These are phyloP conservation scores for Phytopythium kandeliae DNA, from an alignment of 352 stramenopile species.

Conservation along the genomic window DNA sequence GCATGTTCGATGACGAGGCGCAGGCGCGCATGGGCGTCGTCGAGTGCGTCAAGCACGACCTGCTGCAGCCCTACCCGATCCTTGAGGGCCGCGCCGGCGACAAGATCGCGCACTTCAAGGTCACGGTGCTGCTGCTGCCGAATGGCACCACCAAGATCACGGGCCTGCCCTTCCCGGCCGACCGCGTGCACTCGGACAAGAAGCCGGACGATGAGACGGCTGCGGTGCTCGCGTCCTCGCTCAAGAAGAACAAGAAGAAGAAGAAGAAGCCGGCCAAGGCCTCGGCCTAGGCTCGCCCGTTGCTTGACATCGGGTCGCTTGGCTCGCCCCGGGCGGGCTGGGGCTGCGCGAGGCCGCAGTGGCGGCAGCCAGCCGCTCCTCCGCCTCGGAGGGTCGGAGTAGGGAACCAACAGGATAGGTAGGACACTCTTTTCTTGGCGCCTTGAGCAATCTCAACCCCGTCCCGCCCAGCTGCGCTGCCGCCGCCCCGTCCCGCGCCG, in stretches of 20 bases:
- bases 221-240: constrained; percentile 86
- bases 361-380: too few species aligned
- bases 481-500: too few species aligned
- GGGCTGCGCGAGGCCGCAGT: too few species aligned
- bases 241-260: constrained; percentile 97
- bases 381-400: too few species aligned
- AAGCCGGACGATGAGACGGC: constrained; percentile 90
- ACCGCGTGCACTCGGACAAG: constrained; percentile 91
- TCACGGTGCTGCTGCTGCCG: constrained; percentile 96
- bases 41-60: constrained; percentile 97
- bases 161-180: constrained; percentile 87
- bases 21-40: constrained; percentile 97
- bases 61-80: constrained; percentile 97
- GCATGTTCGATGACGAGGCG: constrained; percentile 93
- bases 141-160: constrained; percentile 96
- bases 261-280: constrained; percentile 81
- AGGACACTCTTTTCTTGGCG: too few species aligned
- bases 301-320: too few species aligned
- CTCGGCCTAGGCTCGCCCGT: constrained; percentile 4
- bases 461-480: too few species aligned
- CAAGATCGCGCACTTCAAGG: constrained; percentile 99
- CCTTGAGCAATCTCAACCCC: too few species aligned
- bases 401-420: too few species aligned
- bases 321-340: too few species aligned
- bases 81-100: constrained; percentile 93